A percentile compares a stretch with the other conserved stretches of the same genome.
Evolutionary conservation across 2,329 filamentous ascomycete species (phyloP).

Genomic region (Pleoardoris graminearum): DNA sequence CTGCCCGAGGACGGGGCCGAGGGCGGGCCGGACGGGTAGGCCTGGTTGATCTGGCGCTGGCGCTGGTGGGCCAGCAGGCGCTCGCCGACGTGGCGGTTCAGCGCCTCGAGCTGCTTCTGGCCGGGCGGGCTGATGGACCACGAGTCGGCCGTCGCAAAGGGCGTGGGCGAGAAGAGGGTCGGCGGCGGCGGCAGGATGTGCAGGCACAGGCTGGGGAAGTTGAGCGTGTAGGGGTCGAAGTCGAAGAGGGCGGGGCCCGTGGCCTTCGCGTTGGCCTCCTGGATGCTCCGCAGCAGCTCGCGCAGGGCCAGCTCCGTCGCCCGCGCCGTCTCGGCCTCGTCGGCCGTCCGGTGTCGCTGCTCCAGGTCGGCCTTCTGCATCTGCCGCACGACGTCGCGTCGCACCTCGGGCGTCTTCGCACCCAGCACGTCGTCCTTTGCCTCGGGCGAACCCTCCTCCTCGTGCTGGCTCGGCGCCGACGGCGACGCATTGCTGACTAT

Average conservation of each 20-base stretch:
- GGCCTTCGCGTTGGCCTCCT: slow-evolving; percentile 68
- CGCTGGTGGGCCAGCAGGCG: slow-evolving; percentile 57
- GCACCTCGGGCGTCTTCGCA: slow-evolving; percentile 50
- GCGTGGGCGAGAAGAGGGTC: slow-evolving; percentile 79
- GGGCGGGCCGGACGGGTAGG: slow-evolving; percentile 32
- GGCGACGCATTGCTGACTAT: slow-evolving; percentile 32
- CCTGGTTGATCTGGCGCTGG: slow-evolving; percentile 41
- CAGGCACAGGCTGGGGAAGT: slow-evolving; percentile 82
- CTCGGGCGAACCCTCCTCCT: slow-evolving; percentile 13
- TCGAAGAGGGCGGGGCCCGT: slow-evolving; percentile 61
- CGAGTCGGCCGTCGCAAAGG: slow-evolving; percentile 74
- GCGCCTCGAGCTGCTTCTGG: slow-evolving; percentile 71
- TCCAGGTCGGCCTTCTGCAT: slow-evolving; percentile 63
- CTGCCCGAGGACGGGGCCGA: slow-evolving; percentile 31
- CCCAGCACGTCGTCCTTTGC: slow-evolving; percentile 44
- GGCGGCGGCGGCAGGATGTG: slow-evolving; percentile 79
- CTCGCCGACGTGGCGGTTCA: slow-evolving; percentile 68
- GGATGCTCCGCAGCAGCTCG: slow-evolving; percentile 79
- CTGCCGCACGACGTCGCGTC: slow-evolving; percentile 41
- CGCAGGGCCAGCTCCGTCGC: slow-evolving; percentile 83
- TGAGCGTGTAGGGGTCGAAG: slow-evolving; percentile 82
- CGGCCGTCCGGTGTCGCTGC: slow-evolving; percentile 64
- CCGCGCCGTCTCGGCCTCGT: slow-evolving; percentile 76
- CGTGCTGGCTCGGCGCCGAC: slow-evolving; percentile 28
- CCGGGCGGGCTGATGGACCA: slow-evolving; percentile 81